Conservation (phyloP, 345 rosid genomes). For the Arabis alpina region DNA sequence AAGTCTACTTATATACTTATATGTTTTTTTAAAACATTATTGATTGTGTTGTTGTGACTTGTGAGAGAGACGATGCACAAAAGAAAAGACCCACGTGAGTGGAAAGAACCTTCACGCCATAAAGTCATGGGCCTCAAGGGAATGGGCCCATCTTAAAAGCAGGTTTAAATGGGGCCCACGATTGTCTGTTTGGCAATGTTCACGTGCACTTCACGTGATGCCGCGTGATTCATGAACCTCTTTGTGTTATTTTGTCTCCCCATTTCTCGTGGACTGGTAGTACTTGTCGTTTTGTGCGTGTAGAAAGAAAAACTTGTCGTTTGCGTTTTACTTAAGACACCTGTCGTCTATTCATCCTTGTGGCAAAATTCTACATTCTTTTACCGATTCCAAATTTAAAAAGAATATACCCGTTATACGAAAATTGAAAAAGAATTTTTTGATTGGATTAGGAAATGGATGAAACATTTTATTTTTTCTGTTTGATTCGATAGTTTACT, state of each 20-base stretch:
- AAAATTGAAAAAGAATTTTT: too few relatives aligned
- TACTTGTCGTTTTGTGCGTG: constrained; percentile 19
- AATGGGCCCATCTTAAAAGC: constrained; percentile 11
- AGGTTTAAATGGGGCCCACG: neutral
- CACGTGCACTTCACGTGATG: constrained; percentile 46
- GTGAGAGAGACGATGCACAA: constrained; percentile 18
- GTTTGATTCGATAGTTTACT: too few relatives aligned
- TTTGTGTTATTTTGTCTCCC: constrained; percentile 28
- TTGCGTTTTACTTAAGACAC: too few relatives aligned
- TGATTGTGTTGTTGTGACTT: neutral
- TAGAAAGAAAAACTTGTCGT: too few relatives aligned
- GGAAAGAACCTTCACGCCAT: constrained; percentile 34
- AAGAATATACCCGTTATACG: too few relatives aligned
- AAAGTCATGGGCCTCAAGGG: constrained; percentile 19
- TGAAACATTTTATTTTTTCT: too few relatives aligned
- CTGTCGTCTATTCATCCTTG: too few relatives aligned
- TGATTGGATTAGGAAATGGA: too few relatives aligned
- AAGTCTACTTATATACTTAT: too few relatives aligned
- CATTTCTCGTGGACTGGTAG: neutral
- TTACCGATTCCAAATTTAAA: too few relatives aligned
- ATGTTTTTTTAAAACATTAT: neutral
- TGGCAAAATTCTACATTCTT: too few relatives aligned
- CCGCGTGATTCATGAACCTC: constrained; percentile 35
- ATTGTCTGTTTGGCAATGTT: constrained; percentile 19
- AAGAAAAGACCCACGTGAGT: constrained; percentile 22